A percentile compares a stretch with the other conserved stretches of the same genome.
Evolutionary conservation across 2,329 filamentous ascomycete genomes (phyloP).

Genomic region (Aspergillus jensenii): DNA sequence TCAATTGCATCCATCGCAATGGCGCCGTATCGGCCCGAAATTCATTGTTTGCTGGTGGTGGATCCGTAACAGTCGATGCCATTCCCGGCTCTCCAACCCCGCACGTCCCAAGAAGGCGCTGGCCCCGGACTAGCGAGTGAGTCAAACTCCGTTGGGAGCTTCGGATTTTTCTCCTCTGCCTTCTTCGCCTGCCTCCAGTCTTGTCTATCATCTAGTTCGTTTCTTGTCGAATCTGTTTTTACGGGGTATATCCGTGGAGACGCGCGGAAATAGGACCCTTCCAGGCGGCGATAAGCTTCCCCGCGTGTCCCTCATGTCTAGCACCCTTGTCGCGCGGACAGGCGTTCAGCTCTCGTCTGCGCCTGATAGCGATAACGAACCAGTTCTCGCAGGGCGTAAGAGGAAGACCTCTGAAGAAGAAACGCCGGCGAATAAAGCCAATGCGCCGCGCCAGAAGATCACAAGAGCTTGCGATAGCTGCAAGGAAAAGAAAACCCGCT

Average conservation of each 20-base stretch:
- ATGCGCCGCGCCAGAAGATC: slow-evolving; percentile 34
- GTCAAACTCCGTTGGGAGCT: slow-evolving; percentile 5
- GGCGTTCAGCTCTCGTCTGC: slow-evolving; percentile 11
- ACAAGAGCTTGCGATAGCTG: slow-evolving; percentile 41
- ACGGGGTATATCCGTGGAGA: neutral
- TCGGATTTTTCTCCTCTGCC: slow-evolving; percentile 11
- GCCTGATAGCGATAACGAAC: neutral
- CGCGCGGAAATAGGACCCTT: neutral
- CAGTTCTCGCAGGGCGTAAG: slow-evolving; percentile 21
- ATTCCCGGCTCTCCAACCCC: slow-evolving; percentile 7
- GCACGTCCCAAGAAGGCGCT: neutral
- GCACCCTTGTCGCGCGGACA: slow-evolving; percentile 8
- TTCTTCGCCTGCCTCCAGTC: neutral
- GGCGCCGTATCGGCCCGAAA: neutral
- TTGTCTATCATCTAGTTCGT: neutral
- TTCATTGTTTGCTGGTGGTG: neutral
- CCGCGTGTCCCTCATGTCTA: slow-evolving; percentile 1
- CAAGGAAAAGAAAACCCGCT: slow-evolving; percentile 40
- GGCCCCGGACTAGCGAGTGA: neutral
- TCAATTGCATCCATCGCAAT: neutral
- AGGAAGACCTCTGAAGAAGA: slow-evolving; percentile 28
- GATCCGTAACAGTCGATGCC: neutral
- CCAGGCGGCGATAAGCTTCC: neutral
- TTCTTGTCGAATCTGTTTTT: neutral
- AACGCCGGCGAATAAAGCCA: slow-evolving; percentile 18